A percentile compares a stretch with the other conserved stretches of the same genome.
Conservation (phyloP, 306 rosid species). For the Elaeagnus macrophylla region DNA sequence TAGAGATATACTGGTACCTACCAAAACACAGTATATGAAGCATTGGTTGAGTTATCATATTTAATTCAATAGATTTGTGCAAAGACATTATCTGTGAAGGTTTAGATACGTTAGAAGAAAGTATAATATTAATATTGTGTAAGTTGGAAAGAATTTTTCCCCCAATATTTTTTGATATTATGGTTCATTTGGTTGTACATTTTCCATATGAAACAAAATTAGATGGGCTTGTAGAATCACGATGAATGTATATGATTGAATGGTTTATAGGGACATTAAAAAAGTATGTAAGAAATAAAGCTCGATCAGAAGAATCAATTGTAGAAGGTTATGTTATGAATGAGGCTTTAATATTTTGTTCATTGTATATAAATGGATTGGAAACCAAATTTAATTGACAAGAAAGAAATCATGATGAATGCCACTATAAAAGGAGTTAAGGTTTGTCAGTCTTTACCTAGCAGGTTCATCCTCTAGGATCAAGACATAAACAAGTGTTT, state of each 20-base stretch:
- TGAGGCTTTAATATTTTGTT: neutral
- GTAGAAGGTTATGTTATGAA: neutral
- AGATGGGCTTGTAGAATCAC: neutral
- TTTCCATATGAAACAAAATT: neutral
- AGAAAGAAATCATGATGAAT: neutral
- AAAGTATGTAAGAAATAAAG: neutral
- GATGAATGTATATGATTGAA: conserved; percentile 3
- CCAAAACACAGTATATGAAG: too few species aligned
- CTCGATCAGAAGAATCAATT: neutral
- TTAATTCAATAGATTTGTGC: too few species aligned
- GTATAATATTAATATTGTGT: too few species aligned
- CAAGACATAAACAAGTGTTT: neutral
- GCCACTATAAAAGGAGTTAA: neutral
- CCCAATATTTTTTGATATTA: neutral
- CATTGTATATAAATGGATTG: neutral
- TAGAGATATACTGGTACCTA: too few species aligned
- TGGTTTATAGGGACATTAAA: neutral
- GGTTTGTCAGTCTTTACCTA: neutral
- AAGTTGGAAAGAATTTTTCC: conserved; percentile 3
- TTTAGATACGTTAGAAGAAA: too few species aligned
- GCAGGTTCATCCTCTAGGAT: neutral
- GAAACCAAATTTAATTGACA: neutral
- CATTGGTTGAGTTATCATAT: too few species aligned
- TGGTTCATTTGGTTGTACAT: conserved; percentile 5
- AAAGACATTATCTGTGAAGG: too few species aligned